Base-by-base conservation (phyloP, 768 basidiomycete genomes). In the Termitomyces sp. region DNA sequence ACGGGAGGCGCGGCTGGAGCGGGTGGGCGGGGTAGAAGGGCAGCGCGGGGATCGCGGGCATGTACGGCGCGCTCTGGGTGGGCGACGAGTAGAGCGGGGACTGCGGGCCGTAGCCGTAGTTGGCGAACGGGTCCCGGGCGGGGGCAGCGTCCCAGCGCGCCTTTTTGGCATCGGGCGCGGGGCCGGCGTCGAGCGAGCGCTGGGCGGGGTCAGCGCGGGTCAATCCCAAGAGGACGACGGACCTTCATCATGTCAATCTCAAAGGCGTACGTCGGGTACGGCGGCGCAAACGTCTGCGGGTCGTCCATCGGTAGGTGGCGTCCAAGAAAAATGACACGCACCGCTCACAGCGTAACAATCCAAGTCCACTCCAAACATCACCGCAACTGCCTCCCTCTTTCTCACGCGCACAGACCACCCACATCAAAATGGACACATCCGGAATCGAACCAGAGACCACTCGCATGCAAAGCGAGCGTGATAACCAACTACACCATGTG, bases 241-340 rank as follows among this genome's bases (percentile, higher is more conserved):
- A 88, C 91, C 88, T 93, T 93, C 89, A 91, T 92, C 90, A 93
- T 92, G 75, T 93, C 90, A 82, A 92, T 78, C 70, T 92, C 90
- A 77, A 92, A 88, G 59, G 74, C 77, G 82, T 89, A 91, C 62
- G 80, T 71, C 63, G 82, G 80, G 72, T 91, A 91, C 68, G 86
- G 87, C 56, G 77, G 73, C 62, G 84, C 82, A 71, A 88, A 89
- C 71, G 87, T 77, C 74, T 89, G 87, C 56, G 82, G 68, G 80
- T 91, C 88, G 78, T 89, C 88, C 89, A 90, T 87, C 64, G 79
- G 81, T 78, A 84, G 82, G 77, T 80, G 79, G 77, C 73, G 79
- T 79, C 30, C 30, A 30, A 30, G 30, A 30, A 30, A 30, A 30
- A 30, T 30, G 30, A 30, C 30, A 30, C 30, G 30, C 30, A 30